Percentiles rank a stretch among this genome's conserved stretches.
Evolutionary conservation across 306 rosid species (phyloP).

Genomic region (Cucurbita maxima): DNA sequence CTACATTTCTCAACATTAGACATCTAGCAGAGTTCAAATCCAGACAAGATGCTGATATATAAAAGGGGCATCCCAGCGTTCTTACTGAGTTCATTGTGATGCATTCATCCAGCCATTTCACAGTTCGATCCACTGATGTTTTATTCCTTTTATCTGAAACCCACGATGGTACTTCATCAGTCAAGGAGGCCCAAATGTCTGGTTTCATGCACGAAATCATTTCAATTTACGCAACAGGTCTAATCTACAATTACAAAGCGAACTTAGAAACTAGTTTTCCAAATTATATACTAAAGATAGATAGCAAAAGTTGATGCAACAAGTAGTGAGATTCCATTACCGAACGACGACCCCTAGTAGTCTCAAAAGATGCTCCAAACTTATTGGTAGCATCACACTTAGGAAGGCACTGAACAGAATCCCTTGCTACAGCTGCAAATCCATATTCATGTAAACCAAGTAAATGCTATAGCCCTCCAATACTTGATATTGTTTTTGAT

Average conservation of each 20-base stretch:
- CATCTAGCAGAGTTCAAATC: background rate
- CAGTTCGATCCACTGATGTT: conserved; percentile 76
- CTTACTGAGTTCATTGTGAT: conserved; percentile 41
- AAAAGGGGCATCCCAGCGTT: background rate
- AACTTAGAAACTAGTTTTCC: background rate
- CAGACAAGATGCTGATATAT: background rate
- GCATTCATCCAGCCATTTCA: conserved; percentile 92
- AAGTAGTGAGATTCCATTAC: conserved; percentile 21
- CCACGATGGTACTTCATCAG: conserved; percentile 93
- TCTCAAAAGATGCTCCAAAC: conserved; percentile 70
- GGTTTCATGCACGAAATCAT: conserved; percentile 66
- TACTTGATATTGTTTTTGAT: conserved; percentile 33
- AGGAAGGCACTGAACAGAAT: conserved; percentile 64
- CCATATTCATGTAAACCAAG: conserved; percentile 47
- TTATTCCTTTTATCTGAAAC: conserved; percentile 66
- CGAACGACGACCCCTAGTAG: conserved; percentile 74
- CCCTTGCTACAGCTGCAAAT: conserved; percentile 57
- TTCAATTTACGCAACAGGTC: conserved; percentile 62
- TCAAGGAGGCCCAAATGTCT: conserved; percentile 71
- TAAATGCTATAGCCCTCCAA: conserved; percentile 71
- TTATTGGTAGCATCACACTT: conserved; percentile 39
- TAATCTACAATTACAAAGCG: conserved; percentile 34
- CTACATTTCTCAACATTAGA: background rate
- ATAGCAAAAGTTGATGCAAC: background rate
- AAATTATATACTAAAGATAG: background rate